Base-by-base conservation (phyloP, 148 eudicot species). In the Dysphania ambrosioides region DNA sequence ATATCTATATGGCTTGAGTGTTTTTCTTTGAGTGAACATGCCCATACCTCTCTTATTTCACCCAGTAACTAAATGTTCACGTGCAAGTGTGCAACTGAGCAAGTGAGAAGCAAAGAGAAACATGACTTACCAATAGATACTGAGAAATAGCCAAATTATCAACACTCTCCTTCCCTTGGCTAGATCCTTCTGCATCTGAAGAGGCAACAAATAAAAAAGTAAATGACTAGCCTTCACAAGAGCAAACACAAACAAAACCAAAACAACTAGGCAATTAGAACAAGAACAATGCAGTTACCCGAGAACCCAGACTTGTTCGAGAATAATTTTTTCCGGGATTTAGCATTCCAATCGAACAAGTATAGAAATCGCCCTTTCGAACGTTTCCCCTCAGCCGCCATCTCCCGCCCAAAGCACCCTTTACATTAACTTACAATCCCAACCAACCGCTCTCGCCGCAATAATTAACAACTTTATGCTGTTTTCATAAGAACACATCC, bases 281-380 rank as follows among this genome's bases (percentile, higher is more conserved):
- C 34, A 41, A 36, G 23, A 58, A 31, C 19, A 51, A 64, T 1
- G 42, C 47, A 73, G 10, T 71, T 65, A 92, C 97, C 93, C 1
- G 84, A 77, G 36, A 74, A 70, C 63, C 87, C 97, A 58, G 87
- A 82, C 83, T 87, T 92, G 87, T 75, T 86, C 7, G 91, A 80
- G 83, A 95, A 95, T 53, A 90, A 87, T 87, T 88, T 95, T 76
- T 90, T 95, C 78, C 88, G 82, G 31, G 97, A 90, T 85, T 95
- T 95, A 49, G 79, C 86, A 85, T 90, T 87, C 97, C 97, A 95
- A 80, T 92, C 98, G 75, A 95, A 95, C 89, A 95, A 80, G 85
- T 92, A 86, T 70, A 90, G 86, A 72, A 95, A 89, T 26, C 96
- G 86, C 32, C 96, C 98, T 79, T 87, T 94, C 2, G 87, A 86